Base-by-base conservation (phyloP, 768 basidiomycete genomes). In the Lepiota subincarnata region DNA sequence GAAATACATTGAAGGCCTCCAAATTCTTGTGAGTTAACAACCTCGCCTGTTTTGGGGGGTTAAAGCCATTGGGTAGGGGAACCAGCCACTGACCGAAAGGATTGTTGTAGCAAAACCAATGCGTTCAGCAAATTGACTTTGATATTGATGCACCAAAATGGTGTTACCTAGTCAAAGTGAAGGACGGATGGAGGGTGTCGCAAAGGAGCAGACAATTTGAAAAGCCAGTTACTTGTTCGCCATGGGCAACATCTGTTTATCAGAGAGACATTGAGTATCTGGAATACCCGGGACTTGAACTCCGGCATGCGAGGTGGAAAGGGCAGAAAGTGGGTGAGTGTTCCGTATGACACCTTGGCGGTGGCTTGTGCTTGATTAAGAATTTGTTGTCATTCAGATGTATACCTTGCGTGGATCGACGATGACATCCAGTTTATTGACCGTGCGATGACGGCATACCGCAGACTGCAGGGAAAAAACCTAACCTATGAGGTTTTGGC, bases 361-460 rank as follows among this genome's bases (percentile, higher is more conserved):
- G 19, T 14, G 42, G 6, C 7, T 7, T 6, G 34, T 16, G 2
- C 16, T 18, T 47, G 31, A 47, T 35, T 35, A 4, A 16, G 6
- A 20, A n/a, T 19, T 20, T n/a, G 3, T 34, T n/a, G 6, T 18
- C 13, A 13, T 18, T 36, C 7, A 50, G 52, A 53, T 11, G 36
- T 53, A 14, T 46, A 46, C 16, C 36, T 11, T 18, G 44, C 46
- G 12, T 39, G 35, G 44, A 37, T 46, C 37, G 37, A 46, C 18
- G 3, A 31, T 8, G 52, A 53, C 19, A 22, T 46, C 5, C n/a
- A 12, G 4, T 46, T 53, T 37, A 36, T 53, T 3, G 24, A 53
- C 38, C 52, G 52, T 3, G 52, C 43, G 4, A 53, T 53, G 52
- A 53, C 45, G 28, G 52, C 52, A 7, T 53, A 53, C n/a, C 52